phyloP scores from a whole-genome alignment of 495 filamentous ascomycete species.

The Aspergillus carlsbadensis region DNA sequence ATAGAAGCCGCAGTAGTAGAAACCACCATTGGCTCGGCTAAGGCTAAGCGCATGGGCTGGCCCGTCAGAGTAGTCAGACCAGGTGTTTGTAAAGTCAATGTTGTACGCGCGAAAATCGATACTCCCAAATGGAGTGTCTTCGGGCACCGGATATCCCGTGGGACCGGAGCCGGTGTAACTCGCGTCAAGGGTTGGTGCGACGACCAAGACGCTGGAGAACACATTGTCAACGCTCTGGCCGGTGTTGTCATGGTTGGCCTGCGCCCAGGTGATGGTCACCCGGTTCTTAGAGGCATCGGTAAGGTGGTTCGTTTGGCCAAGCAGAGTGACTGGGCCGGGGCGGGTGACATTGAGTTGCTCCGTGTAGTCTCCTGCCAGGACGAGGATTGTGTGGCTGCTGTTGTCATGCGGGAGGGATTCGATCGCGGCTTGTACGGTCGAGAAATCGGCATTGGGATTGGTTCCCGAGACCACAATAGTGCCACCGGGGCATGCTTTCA shows the following conservation, averaged over 20 bases:
- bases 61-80: slow-evolving; percentile 47
- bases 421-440: slow-evolving; percentile 52
- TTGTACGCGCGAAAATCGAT: slow-evolving; percentile 59
- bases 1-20: slow-evolving; percentile 58
- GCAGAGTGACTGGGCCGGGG: slow-evolving; percentile 51
- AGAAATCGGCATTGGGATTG: slow-evolving; percentile 38
- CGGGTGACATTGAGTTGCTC: slow-evolving; percentile 63
- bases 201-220: slow-evolving; percentile 53
- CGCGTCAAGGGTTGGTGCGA: slow-evolving; percentile 56
- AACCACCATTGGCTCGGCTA: slow-evolving; percentile 56
- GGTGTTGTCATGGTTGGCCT: slow-evolving; percentile 45
- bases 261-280: slow-evolving; percentile 50
- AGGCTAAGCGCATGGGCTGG: slow-evolving; percentile 56
- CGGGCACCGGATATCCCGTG: slow-evolving; percentile 54
- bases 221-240: slow-evolving; percentile 52
- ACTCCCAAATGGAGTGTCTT: slow-evolving; percentile 57
- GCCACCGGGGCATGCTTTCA: slow-evolving; percentile 40
- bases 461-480: slow-evolving; percentile 48
- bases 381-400: slow-evolving; percentile 50
- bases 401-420: slow-evolving; percentile 52
- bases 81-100: slow-evolving; percentile 59
- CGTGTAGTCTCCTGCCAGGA: slow-evolving; percentile 53
- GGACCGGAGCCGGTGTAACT: slow-evolving; percentile 55
- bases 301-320: slow-evolving; percentile 49
- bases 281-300: slow-evolving; percentile 39